These are phyloP conservation scores for Fusarium temperatum DNA, from an alignment of 2,329 filamentous ascomycete species.

Conservation along the genomic window DNA sequence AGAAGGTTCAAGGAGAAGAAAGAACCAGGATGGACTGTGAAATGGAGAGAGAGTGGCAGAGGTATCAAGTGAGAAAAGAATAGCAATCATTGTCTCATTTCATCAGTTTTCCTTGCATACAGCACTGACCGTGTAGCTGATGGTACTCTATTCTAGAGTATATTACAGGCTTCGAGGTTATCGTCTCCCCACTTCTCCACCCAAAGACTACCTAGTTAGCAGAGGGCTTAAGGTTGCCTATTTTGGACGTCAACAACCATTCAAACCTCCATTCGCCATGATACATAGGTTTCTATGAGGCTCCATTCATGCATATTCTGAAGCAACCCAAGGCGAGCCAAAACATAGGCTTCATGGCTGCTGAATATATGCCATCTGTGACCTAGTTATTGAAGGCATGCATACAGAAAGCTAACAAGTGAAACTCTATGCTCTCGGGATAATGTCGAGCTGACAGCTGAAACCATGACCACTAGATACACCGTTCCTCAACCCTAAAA, in stretches of 20 bases:
- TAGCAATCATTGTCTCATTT: background rate
- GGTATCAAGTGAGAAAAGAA: background rate
- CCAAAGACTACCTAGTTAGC: background rate
- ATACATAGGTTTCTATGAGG: background rate
- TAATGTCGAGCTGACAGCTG: background rate
- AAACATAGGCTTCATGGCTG: background rate
- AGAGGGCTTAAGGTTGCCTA: slow-evolving; percentile 8
- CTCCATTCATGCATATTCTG: background rate
- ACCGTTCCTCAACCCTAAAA: background rate
- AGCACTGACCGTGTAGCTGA: background rate
- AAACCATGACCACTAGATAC: background rate
- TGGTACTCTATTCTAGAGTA: background rate
- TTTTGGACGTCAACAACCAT: background rate
- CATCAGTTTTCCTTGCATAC: background rate
- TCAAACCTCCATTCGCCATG: background rate
- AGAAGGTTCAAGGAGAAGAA: background rate
- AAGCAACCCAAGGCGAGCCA: background rate
- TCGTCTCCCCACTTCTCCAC: background rate
- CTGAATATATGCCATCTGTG: background rate
- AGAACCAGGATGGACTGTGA: background rate
- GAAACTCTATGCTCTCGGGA: no score
- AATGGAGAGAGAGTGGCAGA: background rate
- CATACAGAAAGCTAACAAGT: background rate
- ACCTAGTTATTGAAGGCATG: background rate
- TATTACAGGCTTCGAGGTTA: background rate